Percentiles rank a stretch among this genome's conserved stretches.
Conservation (phyloP, 1,139 yeast genomes). For the Saccharomycopsis crataegensis region DNA sequence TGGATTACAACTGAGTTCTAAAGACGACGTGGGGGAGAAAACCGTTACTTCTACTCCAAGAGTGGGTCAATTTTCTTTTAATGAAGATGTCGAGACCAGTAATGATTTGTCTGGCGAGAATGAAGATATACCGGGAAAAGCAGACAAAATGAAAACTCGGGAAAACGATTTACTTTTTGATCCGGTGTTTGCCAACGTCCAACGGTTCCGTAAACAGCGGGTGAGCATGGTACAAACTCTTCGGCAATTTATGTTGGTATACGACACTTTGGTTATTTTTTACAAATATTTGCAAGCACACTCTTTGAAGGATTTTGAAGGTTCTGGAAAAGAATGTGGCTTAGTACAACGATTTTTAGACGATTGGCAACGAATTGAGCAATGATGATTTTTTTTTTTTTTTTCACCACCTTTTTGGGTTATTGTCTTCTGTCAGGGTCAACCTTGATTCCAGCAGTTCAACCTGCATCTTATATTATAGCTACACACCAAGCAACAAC, state of each 20-base stretch:
- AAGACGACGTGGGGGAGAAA: background rate
- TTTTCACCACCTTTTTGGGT: no score
- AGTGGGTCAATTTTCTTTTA: background rate
- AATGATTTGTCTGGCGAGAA: no score
- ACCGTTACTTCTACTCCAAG: background rate
- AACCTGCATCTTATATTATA: no score
- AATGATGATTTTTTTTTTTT: background rate
- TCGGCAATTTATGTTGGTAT: constrained; percentile 66
- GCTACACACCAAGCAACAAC: no score
- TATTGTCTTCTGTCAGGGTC: no score
- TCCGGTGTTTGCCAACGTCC: constrained; percentile 47
- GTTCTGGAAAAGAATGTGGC: background rate
- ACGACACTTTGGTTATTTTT: constrained; percentile 37
- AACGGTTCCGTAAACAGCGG: constrained; percentile 62
- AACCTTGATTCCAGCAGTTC: no score
- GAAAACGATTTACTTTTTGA: constrained; percentile 30
- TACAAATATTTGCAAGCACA: constrained; percentile 5
- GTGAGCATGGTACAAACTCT: constrained; percentile 80
- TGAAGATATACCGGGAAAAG: no score
- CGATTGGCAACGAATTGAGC: background rate
- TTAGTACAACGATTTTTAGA: constrained; percentile 6
- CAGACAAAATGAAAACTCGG: constrained; percentile 16
- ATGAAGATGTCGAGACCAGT: background rate
- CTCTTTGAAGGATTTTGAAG: background rate
- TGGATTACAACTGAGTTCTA: no score